Conservation (phyloP, 2,329 filamentous ascomycete genomes). For the Daldinia eschscholtzii region DNA sequence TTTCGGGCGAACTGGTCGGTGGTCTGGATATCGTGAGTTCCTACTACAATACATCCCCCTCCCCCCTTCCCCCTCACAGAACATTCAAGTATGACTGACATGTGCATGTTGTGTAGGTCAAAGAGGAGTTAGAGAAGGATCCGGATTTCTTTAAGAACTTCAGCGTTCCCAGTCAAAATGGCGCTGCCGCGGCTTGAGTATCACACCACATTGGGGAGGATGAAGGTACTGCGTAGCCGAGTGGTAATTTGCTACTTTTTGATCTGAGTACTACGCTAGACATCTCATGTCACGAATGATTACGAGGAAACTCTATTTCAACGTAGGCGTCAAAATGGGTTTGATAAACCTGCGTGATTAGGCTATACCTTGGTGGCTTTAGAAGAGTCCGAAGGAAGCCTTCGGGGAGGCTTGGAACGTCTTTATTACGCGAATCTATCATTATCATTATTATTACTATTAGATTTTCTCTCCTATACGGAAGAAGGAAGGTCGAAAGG, state of each 20-base stretch:
- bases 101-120: slow-evolving; percentile 70
- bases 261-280: neutral
- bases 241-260: neutral
- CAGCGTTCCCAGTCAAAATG: slow-evolving; percentile 63
- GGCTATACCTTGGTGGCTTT: neutral
- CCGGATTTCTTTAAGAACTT: slow-evolving; percentile 85
- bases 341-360: neutral
- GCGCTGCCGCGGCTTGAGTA: slow-evolving; percentile 53
- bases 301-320: neutral
- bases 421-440: slow-evolving; percentile 17
- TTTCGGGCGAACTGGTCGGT: slow-evolving; percentile 89
- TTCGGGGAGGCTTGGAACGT: slow-evolving; percentile 8
- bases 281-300: neutral
- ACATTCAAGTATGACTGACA: slow-evolving; percentile 16
- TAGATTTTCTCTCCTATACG: slow-evolving; percentile 11
- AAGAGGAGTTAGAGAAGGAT: slow-evolving; percentile 90
- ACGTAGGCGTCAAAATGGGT: neutral
- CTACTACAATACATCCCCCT: neutral
- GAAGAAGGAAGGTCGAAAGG: slow-evolving; percentile 6
- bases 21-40: slow-evolving; percentile 93
- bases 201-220: neutral
- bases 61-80: no score
- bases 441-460: no score
- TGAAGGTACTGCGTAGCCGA: neutral
- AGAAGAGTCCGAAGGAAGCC: slow-evolving; percentile 1